phyloP scores from a whole-genome alignment of 345 rosid species.

The Lenwebbia sp. region DNA sequence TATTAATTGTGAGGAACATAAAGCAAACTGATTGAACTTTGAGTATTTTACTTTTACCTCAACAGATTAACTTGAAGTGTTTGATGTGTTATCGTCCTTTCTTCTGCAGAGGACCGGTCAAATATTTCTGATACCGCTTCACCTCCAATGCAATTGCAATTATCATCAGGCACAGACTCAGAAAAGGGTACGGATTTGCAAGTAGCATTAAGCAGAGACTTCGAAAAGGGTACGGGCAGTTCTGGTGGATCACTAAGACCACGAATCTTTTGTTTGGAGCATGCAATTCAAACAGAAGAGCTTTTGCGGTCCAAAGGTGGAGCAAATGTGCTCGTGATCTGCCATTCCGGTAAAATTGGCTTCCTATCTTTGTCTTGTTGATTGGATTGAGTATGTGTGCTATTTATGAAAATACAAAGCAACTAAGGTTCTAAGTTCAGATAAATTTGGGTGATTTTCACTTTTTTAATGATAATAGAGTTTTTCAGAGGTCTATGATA shows the following conservation, averaged over 20 bases:
- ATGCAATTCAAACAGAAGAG: conserved; percentile 68
- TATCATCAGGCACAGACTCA: conserved; percentile 9
- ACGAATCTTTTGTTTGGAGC: conserved; percentile 93
- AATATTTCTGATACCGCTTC: conserved; percentile 2
- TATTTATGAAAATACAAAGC: background rate
- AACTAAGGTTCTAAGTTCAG: background rate
- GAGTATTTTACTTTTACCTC: background rate
- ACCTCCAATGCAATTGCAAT: conserved; percentile 14
- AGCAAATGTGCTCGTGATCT: conserved; percentile 63
- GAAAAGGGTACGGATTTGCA: conserved; percentile 27
- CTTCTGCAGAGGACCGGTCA: background rate
- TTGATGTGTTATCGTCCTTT: background rate
- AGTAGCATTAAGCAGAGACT: conserved; percentile 8
- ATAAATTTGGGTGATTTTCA: background rate
- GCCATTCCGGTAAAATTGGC: conserved; percentile 76
- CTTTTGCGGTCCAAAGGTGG: conserved; percentile 74
- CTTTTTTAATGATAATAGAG: background rate
- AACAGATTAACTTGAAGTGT: background rate
- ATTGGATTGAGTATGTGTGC: background rate
- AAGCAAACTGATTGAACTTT: background rate
- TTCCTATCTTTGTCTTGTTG: background rate
- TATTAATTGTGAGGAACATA: background rate
- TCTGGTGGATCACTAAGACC: conserved; percentile 58
- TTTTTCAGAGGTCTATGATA: background rate
- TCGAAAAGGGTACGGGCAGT: conserved; percentile 32